A percentile compares a stretch with the other conserved stretches of the same genome.
Conservation (phyloP, 2,329 filamentous ascomycete genomes). For the Epichloe typhina region DNA sequence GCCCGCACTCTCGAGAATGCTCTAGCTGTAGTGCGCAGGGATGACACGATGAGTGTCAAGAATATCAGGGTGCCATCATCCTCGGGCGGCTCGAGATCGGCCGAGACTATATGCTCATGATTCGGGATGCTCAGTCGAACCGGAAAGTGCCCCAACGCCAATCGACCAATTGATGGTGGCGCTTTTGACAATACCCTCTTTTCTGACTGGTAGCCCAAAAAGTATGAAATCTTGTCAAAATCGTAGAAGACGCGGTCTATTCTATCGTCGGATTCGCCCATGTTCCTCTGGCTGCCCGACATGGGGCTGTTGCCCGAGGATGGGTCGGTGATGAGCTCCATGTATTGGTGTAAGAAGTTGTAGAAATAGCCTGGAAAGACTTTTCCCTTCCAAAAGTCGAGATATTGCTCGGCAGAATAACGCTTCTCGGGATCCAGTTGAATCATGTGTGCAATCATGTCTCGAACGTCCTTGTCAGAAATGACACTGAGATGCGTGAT, state of each 20-base stretch:
- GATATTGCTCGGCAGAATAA: conserved; percentile 86
- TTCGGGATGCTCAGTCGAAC: conserved; percentile 78
- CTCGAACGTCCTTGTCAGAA: conserved; percentile 71
- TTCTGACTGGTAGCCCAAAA: conserved; percentile 61
- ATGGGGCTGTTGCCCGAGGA: conserved; percentile 64
- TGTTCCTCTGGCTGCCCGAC: conserved; percentile 52
- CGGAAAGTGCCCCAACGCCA: conserved; percentile 56
- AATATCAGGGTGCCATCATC: conserved; percentile 93
- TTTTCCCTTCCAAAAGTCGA: conserved; percentile 82
- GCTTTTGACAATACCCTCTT: conserved; percentile 19
- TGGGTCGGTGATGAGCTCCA: conserved; percentile 88
- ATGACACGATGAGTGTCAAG: conserved; percentile 76
- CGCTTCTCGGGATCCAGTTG: conserved; percentile 83
- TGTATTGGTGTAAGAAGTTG: conserved; percentile 93
- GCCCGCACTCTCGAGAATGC: conserved; percentile 78
- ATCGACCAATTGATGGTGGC: conserved; percentile 20
- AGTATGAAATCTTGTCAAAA: conserved; percentile 96
- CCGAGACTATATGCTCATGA: conserved; percentile 57
- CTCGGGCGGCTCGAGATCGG: conserved; percentile 44
- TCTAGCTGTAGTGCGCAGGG: conserved; percentile 76
- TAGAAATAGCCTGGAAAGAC: conserved; percentile 97
- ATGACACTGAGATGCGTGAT: conserved; percentile 74
- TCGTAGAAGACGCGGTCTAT: conserved; percentile 89
- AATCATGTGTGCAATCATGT: conserved; percentile 92
- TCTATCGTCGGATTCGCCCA: conserved; percentile 80